Percentiles rank a stretch among this genome's conserved stretches.
phyloP scores from a whole-genome alignment of 2,329 filamentous ascomycete species.

The Pleurostoma richardsiae region DNA sequence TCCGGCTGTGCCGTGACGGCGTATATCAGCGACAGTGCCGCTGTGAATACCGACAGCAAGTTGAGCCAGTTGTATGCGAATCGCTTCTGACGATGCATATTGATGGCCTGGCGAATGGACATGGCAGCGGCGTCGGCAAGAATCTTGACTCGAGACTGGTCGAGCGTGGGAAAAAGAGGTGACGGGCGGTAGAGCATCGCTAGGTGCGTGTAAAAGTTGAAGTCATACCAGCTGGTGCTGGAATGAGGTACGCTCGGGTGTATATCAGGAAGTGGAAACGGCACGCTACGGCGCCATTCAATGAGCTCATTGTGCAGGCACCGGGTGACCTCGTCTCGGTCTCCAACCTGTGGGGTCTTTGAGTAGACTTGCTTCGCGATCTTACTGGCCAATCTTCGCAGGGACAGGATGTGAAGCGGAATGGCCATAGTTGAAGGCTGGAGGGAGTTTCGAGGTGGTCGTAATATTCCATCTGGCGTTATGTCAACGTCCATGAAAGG shows the following conservation, averaged over 20 bases:
- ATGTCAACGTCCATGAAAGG: constrained; percentile 17
- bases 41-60: constrained; percentile 33
- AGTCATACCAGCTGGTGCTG: constrained; percentile 37
- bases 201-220: constrained; percentile 41
- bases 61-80: constrained; percentile 37
- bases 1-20: constrained; percentile 32
- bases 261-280: constrained; percentile 33
- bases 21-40: constrained; percentile 35
- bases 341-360: constrained; percentile 11
- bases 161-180: constrained; percentile 30
- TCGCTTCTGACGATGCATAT: constrained; percentile 28
- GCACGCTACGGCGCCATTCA: constrained; percentile 37
- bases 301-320: constrained; percentile 33
- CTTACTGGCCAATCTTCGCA: constrained; percentile 33
- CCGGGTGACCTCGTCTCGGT: constrained; percentile 25
- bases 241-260: constrained; percentile 34
- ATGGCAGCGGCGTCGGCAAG: constrained; percentile 33
- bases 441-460: constrained; percentile 13
- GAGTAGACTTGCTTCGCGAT: constrained; percentile 32
- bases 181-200: constrained; percentile 39
- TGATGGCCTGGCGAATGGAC: constrained; percentile 34
- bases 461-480: not conserved
- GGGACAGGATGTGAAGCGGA: constrained; percentile 33
- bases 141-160: constrained; percentile 25
- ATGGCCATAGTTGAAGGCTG: constrained; percentile 30